phyloP scores from a whole-genome alignment of 2,329 filamentous ascomycete species.

The Colletotrichum sp. region DNA sequence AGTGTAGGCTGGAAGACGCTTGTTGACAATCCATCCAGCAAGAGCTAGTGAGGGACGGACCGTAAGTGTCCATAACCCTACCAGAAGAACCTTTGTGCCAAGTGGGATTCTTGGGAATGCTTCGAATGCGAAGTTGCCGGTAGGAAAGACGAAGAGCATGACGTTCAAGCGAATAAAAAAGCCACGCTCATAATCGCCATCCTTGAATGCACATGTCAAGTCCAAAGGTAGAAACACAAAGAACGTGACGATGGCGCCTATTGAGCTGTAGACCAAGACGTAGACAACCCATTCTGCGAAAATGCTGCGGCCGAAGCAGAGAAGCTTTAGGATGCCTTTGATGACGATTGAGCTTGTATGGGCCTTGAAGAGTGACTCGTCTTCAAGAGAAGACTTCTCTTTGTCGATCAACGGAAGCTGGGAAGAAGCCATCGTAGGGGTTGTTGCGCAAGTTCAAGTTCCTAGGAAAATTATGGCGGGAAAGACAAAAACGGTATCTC shows the following conservation, averaged over 20 bases:
- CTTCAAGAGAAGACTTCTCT: too few species aligned
- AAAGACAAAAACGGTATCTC: too few species aligned
- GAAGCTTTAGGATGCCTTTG: not conserved
- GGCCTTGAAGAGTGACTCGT: too few species aligned
- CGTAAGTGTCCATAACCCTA: accelerated
- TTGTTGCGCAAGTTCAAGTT: too few species aligned
- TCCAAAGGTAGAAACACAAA: not conserved
- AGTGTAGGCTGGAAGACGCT: not conserved
- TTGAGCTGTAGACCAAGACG: not conserved
- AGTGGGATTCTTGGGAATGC: not conserved
- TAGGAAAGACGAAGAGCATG: accelerated
- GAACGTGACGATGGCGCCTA: not conserved
- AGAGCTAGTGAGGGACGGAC: accelerated
- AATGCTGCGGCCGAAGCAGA: not conserved
- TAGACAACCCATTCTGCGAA: not conserved
- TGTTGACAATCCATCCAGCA: not conserved
- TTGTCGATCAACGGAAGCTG: too few species aligned
- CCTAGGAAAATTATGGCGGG: too few species aligned
- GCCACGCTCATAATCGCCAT: not conserved
- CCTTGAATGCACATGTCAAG: not conserved
- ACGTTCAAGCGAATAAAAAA: accelerated
- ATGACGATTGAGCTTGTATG: too few species aligned
- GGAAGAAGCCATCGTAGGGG: too few species aligned
- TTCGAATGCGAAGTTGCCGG: not conserved
- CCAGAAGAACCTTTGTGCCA: accelerated